Base-by-base conservation (phyloP, 768 basidiomycete species). In the Calocybe gangraenosa region DNA sequence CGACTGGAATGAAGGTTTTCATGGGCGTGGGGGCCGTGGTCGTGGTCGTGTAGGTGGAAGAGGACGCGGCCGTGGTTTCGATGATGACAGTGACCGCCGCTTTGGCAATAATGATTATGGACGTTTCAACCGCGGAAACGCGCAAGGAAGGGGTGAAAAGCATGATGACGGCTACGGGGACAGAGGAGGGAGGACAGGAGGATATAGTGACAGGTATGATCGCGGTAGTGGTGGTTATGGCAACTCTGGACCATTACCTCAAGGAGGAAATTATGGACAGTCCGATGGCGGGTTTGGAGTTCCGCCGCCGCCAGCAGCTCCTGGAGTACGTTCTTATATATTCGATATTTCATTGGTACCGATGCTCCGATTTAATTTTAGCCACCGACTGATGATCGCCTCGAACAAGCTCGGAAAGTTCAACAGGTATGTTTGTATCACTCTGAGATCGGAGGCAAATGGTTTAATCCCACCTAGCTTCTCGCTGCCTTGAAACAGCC, bases 351-450 rank as follows among this genome's bases (percentile, higher is more conserved):
- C 32, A 38, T 17, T 18, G 18, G 46, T 1, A 22, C 32, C 41
- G 53, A 48, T 36, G n/a, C n/a, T n/a, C n/a, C n/a, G n/a, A n/a
- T 25, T 34, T 17, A 31, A 18, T 39, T 25, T 33, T 50, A 81
- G 77, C 67, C 73, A 32, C 62, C 68, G 9, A 28, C 6, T 11
- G 88, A 92, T 47, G 89, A 92, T 40, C 84, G 91, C 10, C 69
- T 94, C 15, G 92, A 94, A 57, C 87, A 92, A 71, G 90, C 91
- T 7, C 79, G 83, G 44, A 86, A 79, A 63, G 89, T 93, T 7
- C 91, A 92, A 58, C 87, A 91, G 55, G 79, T 82, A 47, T 10
- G 63, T 52, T 13, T 15, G 10, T 37, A 21, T 32, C 40, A 22
- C 14, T 39, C 40, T 9, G 7, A 6, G 1, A 28, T 14, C 30